phyloP scores from a whole-genome alignment of 2,329 filamentous ascomycete genomes.

The Aspergillus japonicus region DNA sequence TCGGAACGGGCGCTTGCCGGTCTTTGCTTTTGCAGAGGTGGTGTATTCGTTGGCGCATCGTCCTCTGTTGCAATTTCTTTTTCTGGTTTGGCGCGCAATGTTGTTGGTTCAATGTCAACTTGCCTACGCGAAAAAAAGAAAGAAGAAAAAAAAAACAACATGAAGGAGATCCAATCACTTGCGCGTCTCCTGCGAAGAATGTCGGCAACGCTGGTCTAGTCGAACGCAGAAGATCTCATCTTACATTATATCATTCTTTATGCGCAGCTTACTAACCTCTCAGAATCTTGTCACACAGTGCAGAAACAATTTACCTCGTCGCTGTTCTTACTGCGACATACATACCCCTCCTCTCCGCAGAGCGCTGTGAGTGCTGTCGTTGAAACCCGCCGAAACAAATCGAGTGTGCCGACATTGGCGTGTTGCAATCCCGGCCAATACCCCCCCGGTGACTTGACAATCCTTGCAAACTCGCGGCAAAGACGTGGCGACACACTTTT shows the following conservation, averaged over 20 bases:
- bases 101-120: background rate
- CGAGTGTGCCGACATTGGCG: background rate
- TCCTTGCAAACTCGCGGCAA: background rate
- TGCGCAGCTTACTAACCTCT: slow-evolving; percentile 1
- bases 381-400: slow-evolving; percentile 3
- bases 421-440: background rate
- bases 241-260: background rate
- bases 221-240: background rate
- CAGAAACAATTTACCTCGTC: background rate
- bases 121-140: background rate
- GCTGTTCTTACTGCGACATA: background rate
- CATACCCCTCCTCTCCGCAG: background rate
- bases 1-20: background rate
- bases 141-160: background rate
- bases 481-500: slow-evolving; percentile 3
- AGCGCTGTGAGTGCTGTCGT: background rate
- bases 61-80: background rate
- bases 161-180: background rate
- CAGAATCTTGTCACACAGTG: background rate
- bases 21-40: background rate
- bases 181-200: background rate
- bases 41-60: background rate
- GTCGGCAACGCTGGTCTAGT: background rate
- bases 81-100: background rate
- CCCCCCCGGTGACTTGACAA: background rate